Evolutionary conservation across 1,284 basidiomycete species (phyloP), one percentile per base, ranked within the genome.

Genomic region (Microstroma glucosiphilum): DNA sequence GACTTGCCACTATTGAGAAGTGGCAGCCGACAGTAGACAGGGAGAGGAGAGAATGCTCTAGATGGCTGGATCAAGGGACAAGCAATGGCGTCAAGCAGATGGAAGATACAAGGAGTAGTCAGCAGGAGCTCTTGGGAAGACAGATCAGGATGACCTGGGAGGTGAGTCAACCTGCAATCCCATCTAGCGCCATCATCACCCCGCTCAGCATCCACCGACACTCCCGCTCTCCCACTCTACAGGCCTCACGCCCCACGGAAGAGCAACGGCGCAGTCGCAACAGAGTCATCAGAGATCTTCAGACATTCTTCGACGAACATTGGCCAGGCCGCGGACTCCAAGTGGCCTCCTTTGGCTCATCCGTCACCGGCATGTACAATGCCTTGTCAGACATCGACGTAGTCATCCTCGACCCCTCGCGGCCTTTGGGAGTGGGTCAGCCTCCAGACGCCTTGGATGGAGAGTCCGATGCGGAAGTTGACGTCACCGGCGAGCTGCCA

Each of bases 331-430:
- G 64, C 19, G 61, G 59, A 6, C 63, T 75, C 9, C 51, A 65
- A 42, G 68, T 75, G 0, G 65, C 64, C 1, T 62, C 73, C 1
- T 75, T 75, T 53, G 73, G 73, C 46, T 74, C 72, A n/a, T 70
- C 69, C 37, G 66, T 69, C 23, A 75, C 72, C 0, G 72, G 70
- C 0, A 58, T 74, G 43, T 51, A 64, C 40, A 66, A 63, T n/a
- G 64, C 65, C 9, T 49, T 59, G 1, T 73, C 71, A 0, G 73
- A 75, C 25, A 43, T 75, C 7, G 73, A 75, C 56, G 65, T 74
- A 2, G 68, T 68, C 49, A 51, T 75, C 48, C 70, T 73, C 43
- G 73, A 75, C 49, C 67, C 70, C 6, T 64, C 67, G 6, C 62
- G 68, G 41, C 68, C 69, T 1, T 60, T 60, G 13, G 69, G 71